These are phyloP conservation scores for Drechslerella dactyloides DNA, from an alignment of 2,329 filamentous ascomycete genomes.

Conservation along the genomic window DNA sequence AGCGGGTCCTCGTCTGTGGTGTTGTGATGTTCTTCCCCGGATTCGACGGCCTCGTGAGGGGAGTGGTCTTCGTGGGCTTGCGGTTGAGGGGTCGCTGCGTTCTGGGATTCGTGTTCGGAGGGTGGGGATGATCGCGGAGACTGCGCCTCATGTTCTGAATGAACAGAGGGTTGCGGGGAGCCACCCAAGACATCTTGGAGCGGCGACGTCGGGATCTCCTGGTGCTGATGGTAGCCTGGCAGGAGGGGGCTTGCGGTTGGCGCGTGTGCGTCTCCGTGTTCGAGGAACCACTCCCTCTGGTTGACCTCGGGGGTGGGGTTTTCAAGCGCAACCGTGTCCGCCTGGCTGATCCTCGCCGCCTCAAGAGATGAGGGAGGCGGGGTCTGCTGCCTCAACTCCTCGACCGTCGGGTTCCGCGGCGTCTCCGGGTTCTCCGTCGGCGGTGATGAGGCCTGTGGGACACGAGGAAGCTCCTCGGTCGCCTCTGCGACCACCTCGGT, in stretches of 20 bases:
- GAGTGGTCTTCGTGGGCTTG: conserved; percentile 1
- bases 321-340: conserved; percentile 42
- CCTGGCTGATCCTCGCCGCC: conserved; percentile 41
- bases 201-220: conserved; percentile 44
- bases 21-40: conserved; percentile 8
- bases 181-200: conserved; percentile 27
- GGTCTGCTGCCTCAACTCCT: conserved; percentile 27
- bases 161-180: conserved; percentile 29
- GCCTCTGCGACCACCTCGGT: background rate
- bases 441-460: conserved; percentile 5
- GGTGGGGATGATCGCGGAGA: conserved; percentile 13
- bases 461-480: conserved; percentile 1
- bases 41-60: background rate
- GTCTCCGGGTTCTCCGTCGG: conserved; percentile 9
- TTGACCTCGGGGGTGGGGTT: conserved; percentile 42
- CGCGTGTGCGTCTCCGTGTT: conserved; percentile 9
- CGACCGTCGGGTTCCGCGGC: conserved; percentile 2
- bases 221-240: conserved; percentile 11
- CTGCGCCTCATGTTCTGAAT: conserved; percentile 23
- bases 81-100: background rate
- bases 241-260: background rate
- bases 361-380: conserved; percentile 22
- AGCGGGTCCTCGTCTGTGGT: conserved; percentile 17
- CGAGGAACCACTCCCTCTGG: conserved; percentile 38
- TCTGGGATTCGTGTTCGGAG: conserved; percentile 18